Evolutionary conservation across 129 eudicot species (phyloP).

Genomic region (Sambucus nigra): DNA sequence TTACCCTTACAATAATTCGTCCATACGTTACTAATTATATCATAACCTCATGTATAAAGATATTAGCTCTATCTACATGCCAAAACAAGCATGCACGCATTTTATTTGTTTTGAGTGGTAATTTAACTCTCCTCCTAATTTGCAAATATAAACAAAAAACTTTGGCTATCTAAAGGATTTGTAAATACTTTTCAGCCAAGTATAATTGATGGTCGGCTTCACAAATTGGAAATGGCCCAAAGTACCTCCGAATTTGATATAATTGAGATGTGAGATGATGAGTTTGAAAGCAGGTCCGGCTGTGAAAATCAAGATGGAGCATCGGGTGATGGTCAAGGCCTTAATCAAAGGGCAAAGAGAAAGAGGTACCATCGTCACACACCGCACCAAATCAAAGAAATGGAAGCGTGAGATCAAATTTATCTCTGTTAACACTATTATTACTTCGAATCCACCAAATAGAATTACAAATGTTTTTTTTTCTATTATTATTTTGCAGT

Average conservation of each 20-base stretch:
- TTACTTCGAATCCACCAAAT: neutral
- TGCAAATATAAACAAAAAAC: no score
- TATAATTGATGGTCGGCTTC: slow-evolving; percentile 4
- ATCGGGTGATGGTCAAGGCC: slow-evolving; percentile 28
- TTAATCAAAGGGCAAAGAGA: slow-evolving; percentile 20
- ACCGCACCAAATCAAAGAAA: slow-evolving; percentile 40
- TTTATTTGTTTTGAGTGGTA: no score
- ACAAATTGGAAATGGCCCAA: neutral
- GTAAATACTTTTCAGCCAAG: neutral
- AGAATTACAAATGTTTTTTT: neutral
- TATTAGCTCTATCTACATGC: neutral
- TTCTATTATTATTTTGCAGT: no score
- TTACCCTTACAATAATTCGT: no score
- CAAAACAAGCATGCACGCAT: no score
- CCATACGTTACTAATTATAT: no score
- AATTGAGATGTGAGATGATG: slow-evolving; percentile 30
- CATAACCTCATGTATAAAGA: neutral
- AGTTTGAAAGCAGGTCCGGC: slow-evolving; percentile 33
- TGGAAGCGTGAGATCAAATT: slow-evolving; percentile 32
- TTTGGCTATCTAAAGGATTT: no score
- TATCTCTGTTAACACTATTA: neutral
- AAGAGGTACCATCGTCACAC: slow-evolving; percentile 54
- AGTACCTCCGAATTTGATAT: slow-evolving; percentile 19
- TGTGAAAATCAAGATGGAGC: slow-evolving; percentile 30
- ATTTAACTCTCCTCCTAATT: no score